Percentiles rank a stretch among this genome's conserved stretches.
These are phyloP conservation scores for Schoenoplectus tabernaemontani DNA, from an alignment of 202 grass and related monocot species.

Conservation along the genomic window DNA sequence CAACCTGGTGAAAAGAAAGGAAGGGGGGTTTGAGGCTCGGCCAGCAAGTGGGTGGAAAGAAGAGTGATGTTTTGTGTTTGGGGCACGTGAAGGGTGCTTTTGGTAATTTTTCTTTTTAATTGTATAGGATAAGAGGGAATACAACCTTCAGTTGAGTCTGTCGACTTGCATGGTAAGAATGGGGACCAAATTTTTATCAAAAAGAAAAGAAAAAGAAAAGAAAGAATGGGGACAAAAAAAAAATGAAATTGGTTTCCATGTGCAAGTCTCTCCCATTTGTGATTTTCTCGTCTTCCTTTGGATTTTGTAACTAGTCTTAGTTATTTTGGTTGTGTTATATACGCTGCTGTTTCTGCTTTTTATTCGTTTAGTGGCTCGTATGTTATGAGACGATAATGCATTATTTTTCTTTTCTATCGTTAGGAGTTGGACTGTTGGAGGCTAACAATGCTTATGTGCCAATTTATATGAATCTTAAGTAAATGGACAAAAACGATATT, in stretches of 20 bases:
- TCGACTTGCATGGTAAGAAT: not conserved
- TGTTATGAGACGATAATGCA: not conserved
- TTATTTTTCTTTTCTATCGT: not conserved
- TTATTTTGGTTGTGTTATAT: slow-evolving; percentile 8
- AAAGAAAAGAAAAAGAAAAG: too few species aligned
- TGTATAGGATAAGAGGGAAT: slow-evolving; percentile 14
- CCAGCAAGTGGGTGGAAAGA: slow-evolving; percentile 24
- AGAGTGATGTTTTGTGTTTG: slow-evolving; percentile 14
- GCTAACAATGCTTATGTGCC: not conserved
- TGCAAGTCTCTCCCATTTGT: not conserved
- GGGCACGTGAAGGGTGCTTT: not conserved
- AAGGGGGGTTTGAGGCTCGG: slow-evolving; percentile 79
- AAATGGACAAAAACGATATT: not conserved
- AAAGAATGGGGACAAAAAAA: too few species aligned
- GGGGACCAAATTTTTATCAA: too few species aligned
- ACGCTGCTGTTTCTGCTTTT: not conserved
- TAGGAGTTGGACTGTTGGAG: not conserved
- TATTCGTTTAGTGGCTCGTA: not conserved
- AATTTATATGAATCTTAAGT: not conserved
- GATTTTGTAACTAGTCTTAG: slow-evolving; percentile 21
- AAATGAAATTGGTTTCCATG: not conserved
- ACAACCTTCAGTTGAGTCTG: not conserved
- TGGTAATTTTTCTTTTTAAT: slow-evolving; percentile 3
- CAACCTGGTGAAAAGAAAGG: slow-evolving; percentile 38
- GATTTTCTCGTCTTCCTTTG: not conserved